Percentiles rank a stretch among this genome's conserved stretches.
Evolutionary conservation across 768 basidiomycete species (phyloP).

Genomic region (Austroboletus eburneus): DNA sequence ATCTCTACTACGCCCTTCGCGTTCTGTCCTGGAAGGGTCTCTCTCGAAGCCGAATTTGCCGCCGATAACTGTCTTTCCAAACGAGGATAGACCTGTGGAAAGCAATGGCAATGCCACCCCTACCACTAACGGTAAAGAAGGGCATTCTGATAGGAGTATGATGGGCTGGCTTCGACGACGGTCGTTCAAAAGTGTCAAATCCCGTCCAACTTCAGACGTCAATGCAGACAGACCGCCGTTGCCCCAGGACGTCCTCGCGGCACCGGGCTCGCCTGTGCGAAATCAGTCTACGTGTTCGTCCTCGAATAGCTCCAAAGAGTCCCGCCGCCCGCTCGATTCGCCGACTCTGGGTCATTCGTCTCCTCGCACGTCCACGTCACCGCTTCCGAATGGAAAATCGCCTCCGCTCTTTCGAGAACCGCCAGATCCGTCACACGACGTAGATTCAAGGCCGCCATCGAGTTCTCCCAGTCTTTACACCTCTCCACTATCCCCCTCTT

Average conservation of each 20-base stretch:
- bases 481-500: slow-evolving; percentile 6
- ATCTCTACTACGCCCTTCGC: slow-evolving; percentile 20
- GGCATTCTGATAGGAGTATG: slow-evolving; percentile 41
- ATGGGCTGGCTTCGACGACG: slow-evolving; percentile 30
- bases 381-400: slow-evolving; percentile 13
- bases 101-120: slow-evolving; percentile 25
- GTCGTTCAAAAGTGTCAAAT: slow-evolving; percentile 19
- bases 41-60: slow-evolving; percentile 6
- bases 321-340: slow-evolving; percentile 19
- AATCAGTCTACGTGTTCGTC: slow-evolving; percentile 21
- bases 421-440: slow-evolving; percentile 8
- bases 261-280: slow-evolving; percentile 17
- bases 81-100: slow-evolving; percentile 25
- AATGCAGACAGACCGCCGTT: slow-evolving; percentile 12
- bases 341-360: slow-evolving; percentile 6
- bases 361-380: slow-evolving; percentile 5
- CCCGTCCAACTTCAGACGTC: slow-evolving; percentile 22
- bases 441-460: slow-evolving; percentile 22
- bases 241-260: slow-evolving; percentile 7
- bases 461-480: slow-evolving; percentile 10
- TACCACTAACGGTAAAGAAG: slow-evolving; percentile 26
- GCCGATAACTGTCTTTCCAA: slow-evolving; percentile 17
- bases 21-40: slow-evolving; percentile 17
- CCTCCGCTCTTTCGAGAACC: background rate
- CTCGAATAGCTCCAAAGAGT: slow-evolving; percentile 24